Evolutionary conservation across 2,329 filamentous ascomycete species (phyloP).

Genomic region (Purpureocillium takamizusanense): DNA sequence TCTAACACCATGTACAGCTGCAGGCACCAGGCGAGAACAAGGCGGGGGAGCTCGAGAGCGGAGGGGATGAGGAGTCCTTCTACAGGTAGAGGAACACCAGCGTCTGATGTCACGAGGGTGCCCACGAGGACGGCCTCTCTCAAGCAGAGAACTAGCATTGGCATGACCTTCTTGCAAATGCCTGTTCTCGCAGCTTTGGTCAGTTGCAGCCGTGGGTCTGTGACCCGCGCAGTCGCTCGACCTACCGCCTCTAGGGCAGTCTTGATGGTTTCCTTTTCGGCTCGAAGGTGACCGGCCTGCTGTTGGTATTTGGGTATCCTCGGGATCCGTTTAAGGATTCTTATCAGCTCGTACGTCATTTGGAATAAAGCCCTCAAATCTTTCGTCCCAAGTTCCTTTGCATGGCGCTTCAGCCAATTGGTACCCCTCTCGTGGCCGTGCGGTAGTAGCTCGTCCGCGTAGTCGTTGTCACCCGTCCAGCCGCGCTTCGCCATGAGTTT

Average conservation of each 20-base stretch:
- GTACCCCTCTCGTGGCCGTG: no score
- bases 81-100: background rate
- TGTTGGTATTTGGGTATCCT: no score
- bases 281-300: no score
- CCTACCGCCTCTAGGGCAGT: no score
- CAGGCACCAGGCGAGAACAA: slow-evolving; percentile 1
- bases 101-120: slow-evolving; percentile 4
- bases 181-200: slow-evolving; percentile 3
- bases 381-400: no score
- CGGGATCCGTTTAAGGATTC: no score
- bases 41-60: slow-evolving; percentile 5
- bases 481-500: background rate
- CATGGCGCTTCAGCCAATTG: no score
- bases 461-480: background rate
- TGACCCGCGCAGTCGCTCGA: no score
- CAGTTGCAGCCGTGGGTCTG: background rate
- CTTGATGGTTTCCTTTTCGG: no score
- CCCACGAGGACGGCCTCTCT: slow-evolving; percentile 11
- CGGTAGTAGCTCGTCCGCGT: no score
- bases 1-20: background rate
- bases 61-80: slow-evolving; percentile 4
- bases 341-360: no score
- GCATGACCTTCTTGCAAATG: slow-evolving; percentile 13
- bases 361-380: no score
- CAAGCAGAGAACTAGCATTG: slow-evolving; percentile 14